phyloP scores from a whole-genome alignment of 306 rosid species.

The Pueraria montana region DNA sequence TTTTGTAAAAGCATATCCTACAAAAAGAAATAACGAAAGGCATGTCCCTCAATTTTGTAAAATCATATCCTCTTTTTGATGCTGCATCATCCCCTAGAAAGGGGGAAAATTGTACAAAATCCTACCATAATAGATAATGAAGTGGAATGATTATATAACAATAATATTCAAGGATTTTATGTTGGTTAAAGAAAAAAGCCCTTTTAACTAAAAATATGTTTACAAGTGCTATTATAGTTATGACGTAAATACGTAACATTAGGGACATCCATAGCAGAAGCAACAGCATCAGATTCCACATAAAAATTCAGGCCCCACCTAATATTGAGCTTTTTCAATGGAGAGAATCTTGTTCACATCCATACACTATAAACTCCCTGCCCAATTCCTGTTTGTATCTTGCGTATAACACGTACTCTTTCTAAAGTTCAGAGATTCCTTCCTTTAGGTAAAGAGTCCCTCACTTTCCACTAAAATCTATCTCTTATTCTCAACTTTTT shows the following conservation, averaged over 20 bases:
- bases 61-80: too few relatives aligned
- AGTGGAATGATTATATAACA: too few relatives aligned
- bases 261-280: neutral
- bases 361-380: neutral
- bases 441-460: neutral
- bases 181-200: too few relatives aligned
- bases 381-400: slow-evolving; percentile 26
- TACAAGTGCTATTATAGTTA: too few relatives aligned
- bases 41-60: too few relatives aligned
- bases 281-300: slow-evolving; percentile 58
- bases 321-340: slow-evolving; percentile 48
- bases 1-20: too few relatives aligned
- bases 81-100: too few relatives aligned
- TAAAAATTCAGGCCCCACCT: slow-evolving; percentile 24
- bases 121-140: too few relatives aligned
- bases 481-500: slow-evolving; percentile 36
- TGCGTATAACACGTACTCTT: slow-evolving; percentile 30
- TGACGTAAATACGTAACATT: neutral
- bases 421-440: slow-evolving; percentile 21
- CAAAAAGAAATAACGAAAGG: too few relatives aligned
- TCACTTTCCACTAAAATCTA: slow-evolving; percentile 20
- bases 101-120: too few relatives aligned
- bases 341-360: slow-evolving; percentile 55
- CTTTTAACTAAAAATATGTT: too few relatives aligned
- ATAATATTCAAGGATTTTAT: too few relatives aligned